These are phyloP conservation scores for Dactylellina sp. DNA, from an alignment of 2,329 filamentous ascomycete genomes.

Conservation along the genomic window DNA sequence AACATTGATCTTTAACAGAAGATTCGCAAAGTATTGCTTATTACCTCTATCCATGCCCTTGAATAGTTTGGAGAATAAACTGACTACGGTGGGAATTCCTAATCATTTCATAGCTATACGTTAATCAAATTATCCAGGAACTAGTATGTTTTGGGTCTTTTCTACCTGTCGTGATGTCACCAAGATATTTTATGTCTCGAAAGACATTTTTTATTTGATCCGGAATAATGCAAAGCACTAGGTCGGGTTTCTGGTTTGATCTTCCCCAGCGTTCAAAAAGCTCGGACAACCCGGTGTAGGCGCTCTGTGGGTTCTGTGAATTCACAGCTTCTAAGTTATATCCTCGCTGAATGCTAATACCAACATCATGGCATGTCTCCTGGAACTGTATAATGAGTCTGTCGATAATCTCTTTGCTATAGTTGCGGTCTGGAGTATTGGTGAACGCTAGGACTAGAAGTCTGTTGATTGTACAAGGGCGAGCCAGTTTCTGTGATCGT, in stretches of 20 bases:
- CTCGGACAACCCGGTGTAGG: not conserved
- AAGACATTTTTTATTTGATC: constrained; percentile 23
- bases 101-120: not conserved
- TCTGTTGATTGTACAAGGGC: constrained; percentile 9
- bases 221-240: constrained; percentile 25
- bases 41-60: constrained; percentile 35
- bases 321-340: not conserved
- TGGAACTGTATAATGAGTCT: constrained; percentile 26
- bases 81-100: constrained; percentile 26
- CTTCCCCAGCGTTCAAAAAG: not conserved
- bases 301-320: not conserved
- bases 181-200: constrained; percentile 26
- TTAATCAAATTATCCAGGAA: not conserved
- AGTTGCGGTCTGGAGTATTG: not conserved
- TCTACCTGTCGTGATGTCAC: constrained; percentile 27
- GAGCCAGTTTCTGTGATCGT: constrained; percentile 6
- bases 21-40: constrained; percentile 72
- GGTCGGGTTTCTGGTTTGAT: not conserved
- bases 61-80: constrained; percentile 17
- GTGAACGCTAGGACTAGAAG: constrained; percentile 24
- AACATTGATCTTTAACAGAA: constrained; percentile 82
- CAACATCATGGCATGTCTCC: constrained; percentile 20
- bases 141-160: not conserved
- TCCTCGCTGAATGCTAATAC: not conserved
- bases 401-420: constrained; percentile 5